A percentile compares a stretch with the other conserved stretches of the same genome.
Conservation (phyloP, 1,139 yeast species). For the Nakaseomyces bracarensis region DNA sequence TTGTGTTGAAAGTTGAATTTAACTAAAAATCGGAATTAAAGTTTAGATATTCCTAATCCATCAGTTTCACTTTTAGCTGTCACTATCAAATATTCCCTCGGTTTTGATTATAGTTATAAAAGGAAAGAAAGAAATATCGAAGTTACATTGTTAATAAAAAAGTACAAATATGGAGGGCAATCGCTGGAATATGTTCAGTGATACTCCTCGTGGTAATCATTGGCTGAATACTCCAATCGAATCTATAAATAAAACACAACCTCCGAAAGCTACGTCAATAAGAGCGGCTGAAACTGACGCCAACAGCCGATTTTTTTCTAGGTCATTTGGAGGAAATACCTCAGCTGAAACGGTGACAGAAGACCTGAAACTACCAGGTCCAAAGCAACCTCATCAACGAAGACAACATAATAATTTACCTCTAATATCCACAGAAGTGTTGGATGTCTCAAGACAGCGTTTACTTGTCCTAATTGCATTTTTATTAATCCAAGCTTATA, state of each 20-base stretch:
- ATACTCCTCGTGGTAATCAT: slow-evolving; percentile 27
- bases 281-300: background rate
- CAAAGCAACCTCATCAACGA: slow-evolving; percentile 6
- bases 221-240: slow-evolving; percentile 15
- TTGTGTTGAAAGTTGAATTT: too few relatives aligned
- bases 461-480: slow-evolving; percentile 58
- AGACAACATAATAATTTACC: slow-evolving; percentile 23
- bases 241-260: background rate
- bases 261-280: background rate
- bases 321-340: background rate
- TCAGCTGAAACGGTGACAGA: background rate
- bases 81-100: too few relatives aligned
- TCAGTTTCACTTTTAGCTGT: too few relatives aligned
- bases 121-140: too few relatives aligned
- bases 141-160: too few relatives aligned
- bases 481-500: slow-evolving; percentile 69
- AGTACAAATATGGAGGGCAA: slow-evolving; percentile 6
- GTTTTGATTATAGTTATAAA: too few relatives aligned
- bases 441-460: slow-evolving; percentile 82
- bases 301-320: background rate
- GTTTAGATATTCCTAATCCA: too few relatives aligned
- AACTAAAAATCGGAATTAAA: too few relatives aligned
- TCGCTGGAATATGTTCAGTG: slow-evolving; percentile 19
- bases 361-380: background rate
- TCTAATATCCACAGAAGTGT: slow-evolving; percentile 45